These are phyloP conservation scores for Corallochytrium limacisporum DNA, from an alignment of 78 protist genomes.

Conservation along the genomic window DNA sequence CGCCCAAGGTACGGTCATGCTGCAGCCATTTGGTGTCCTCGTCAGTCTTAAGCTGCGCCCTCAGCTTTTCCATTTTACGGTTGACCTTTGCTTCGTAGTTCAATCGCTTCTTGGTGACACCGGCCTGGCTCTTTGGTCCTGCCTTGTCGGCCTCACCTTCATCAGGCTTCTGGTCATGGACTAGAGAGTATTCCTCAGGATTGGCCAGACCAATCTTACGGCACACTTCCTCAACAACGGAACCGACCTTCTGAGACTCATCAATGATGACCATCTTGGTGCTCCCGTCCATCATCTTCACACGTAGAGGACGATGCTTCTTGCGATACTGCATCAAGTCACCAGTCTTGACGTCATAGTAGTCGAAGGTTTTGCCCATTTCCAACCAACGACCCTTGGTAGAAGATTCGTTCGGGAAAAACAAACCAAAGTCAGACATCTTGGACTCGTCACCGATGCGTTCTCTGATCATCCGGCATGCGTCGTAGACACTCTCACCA, in stretches of 20 bases:
- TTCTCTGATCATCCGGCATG: slow-evolving; percentile 7
- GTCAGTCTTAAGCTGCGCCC: slow-evolving; percentile 21
- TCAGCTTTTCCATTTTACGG: neutral
- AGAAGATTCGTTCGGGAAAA: slow-evolving; percentile 1
- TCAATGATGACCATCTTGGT: slow-evolving; percentile 27
- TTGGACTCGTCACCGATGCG: neutral
- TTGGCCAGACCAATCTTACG: slow-evolving; percentile 47
- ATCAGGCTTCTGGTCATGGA: neutral
- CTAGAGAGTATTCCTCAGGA: slow-evolving; percentile 56
- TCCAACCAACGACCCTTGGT: slow-evolving; percentile 10
- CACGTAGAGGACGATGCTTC: slow-evolving; percentile 50
- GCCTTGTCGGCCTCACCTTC: neutral
- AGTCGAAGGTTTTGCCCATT: slow-evolving; percentile 14
- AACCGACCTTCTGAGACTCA: slow-evolving; percentile 43
- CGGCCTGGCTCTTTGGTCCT: neutral
- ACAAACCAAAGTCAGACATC: slow-evolving; percentile 10
- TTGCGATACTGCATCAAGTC: slow-evolving; percentile 53
- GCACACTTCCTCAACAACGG: slow-evolving; percentile 31
- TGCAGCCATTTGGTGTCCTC: slow-evolving; percentile 50
- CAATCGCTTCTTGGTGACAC: neutral
- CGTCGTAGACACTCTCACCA: neutral
- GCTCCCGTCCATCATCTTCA: slow-evolving; percentile 8
- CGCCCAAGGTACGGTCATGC: slow-evolving; percentile 41
- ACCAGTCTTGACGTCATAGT: slow-evolving; percentile 19
- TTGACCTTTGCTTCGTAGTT: neutral